Evolutionary conservation across 2,329 filamentous ascomycete genomes (phyloP), one percentile per base, ranked within the genome.

Genomic region (Xylaria sp.): DNA sequence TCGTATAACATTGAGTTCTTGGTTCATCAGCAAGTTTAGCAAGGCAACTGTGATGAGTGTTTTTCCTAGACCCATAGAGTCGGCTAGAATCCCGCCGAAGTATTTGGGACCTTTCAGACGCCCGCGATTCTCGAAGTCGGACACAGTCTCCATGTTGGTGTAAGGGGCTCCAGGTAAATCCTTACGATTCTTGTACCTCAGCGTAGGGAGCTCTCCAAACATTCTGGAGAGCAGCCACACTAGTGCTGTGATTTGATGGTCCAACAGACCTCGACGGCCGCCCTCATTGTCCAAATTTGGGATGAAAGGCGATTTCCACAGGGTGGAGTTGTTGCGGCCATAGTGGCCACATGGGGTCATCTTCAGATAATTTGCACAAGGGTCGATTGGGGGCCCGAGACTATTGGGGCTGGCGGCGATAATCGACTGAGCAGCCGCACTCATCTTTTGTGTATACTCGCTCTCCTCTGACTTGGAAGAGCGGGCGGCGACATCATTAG

Each of bases 61-160:
- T 62, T 78, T 78, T 1, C 76, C 76, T 1, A 78, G 66, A 5
- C 76, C 76, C 76, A 78, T 77, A 0, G 75, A 77, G 33, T 78
- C 76, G 0, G 75, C 76, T 1, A 77, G 66, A 13, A 78, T 77
- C 18, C 72, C 75, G n/a, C 76, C 76, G 18, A 67, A 73, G 15
- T 75, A 77, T 23, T 59, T 71, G 0, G 75, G 74, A 7, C 74
- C 73, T 15, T 65, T 68, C 1, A 78, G 69, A 31, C 39, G 62
- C 4, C 56, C n/a, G 25, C 72, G 64, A 57, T 74, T 68, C 5
- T 46, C n/a, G 13, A 41, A 58, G 43, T 77, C 73, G 4, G 18
- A 10, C 0, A 7, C 1, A 0, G 69, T 72, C 43, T 69, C 52
- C 0, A 51, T 28, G 23, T 70, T 67, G 1, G 28, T 46, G 9